Conservation (phyloP, 805 yeast species). For the Wickerhamiella galacta region DNA sequence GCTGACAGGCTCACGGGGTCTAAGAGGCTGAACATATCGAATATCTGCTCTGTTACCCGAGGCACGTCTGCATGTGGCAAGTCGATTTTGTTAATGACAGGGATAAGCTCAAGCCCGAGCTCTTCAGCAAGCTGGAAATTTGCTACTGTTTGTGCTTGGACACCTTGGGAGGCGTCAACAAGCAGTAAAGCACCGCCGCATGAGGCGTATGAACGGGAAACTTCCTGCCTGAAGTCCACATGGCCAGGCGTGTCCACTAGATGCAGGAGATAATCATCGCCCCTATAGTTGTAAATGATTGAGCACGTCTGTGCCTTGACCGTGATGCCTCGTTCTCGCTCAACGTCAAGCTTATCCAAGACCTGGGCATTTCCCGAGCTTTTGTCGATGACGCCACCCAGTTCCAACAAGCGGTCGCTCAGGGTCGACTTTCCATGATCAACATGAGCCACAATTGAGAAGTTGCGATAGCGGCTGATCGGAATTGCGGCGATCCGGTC, state of each 20-base stretch:
- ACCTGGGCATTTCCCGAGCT: slow-evolving; percentile 62
- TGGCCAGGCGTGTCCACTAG: slow-evolving; percentile 97
- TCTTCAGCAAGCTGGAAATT: slow-evolving; percentile 83
- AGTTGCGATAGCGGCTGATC: slow-evolving; percentile 65
- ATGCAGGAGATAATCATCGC: slow-evolving; percentile 67
- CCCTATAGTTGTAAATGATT: slow-evolving; percentile 60
- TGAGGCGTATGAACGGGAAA: slow-evolving; percentile 83
- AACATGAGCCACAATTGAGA: slow-evolving; percentile 91
- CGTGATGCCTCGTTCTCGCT: slow-evolving; percentile 89
- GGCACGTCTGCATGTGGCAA: slow-evolving; percentile 74
- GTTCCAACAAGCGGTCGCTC: slow-evolving; percentile 71
- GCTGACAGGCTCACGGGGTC: slow-evolving; percentile 73
- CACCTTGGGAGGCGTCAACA: slow-evolving; percentile 92
- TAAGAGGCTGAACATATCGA: slow-evolving; percentile 55
- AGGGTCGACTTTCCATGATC: slow-evolving; percentile 70
- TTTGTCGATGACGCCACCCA: slow-evolving; percentile 74
- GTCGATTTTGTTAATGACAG: slow-evolving; percentile 86
- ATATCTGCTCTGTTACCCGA: slow-evolving; percentile 70
- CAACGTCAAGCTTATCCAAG: slow-evolving; percentile 82
- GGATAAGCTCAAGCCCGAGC: slow-evolving; percentile 63
- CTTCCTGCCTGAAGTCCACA: slow-evolving; percentile 90
- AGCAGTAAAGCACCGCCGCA: slow-evolving; percentile 85
- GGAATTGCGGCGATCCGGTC: slow-evolving; percentile 66
- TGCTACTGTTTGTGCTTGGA: slow-evolving; percentile 97
- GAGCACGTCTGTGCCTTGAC: slow-evolving; percentile 95